These are phyloP conservation scores for Acacia concinna DNA, from an alignment of 331 rosid genomes.

Conservation along the genomic window DNA sequence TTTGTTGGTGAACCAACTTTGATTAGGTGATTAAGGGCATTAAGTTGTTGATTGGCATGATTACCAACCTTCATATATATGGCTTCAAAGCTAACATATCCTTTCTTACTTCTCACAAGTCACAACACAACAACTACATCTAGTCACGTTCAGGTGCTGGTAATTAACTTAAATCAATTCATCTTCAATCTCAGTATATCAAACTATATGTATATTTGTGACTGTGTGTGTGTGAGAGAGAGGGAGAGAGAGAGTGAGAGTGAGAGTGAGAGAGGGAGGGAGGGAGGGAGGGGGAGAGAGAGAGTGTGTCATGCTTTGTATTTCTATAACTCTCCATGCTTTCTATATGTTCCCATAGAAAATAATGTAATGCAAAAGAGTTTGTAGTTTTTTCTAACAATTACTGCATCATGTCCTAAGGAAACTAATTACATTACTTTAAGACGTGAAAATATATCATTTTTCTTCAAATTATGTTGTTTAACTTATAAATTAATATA, in stretches of 20 bases:
- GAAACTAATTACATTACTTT: too few species aligned
- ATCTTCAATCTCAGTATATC: too few species aligned
- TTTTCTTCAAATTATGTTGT: too few species aligned
- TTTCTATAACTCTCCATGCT: background rate
- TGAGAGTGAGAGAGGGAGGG: background rate
- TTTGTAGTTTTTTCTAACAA: too few species aligned
- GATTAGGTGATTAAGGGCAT: background rate
- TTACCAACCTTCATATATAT: background rate
- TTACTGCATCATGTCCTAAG: too few species aligned
- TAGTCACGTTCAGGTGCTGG: too few species aligned
- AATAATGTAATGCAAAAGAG: background rate
- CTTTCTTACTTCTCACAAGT: background rate
- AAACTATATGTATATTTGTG: background rate
- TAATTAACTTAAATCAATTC: too few species aligned
- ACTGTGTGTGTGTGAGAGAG: background rate
- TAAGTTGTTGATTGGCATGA: background rate
- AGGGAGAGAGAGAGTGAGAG: accelerated
- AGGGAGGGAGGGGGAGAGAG: background rate
- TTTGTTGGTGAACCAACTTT: background rate
- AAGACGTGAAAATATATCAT: too few species aligned
- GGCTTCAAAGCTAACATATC: background rate
- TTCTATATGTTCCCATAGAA: background rate
- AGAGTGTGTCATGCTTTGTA: background rate
- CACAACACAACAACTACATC: background rate
- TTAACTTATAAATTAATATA: too few species aligned